Conservation (phyloP, 441 rosid species). For the Adansonia madagascariensis region DNA sequence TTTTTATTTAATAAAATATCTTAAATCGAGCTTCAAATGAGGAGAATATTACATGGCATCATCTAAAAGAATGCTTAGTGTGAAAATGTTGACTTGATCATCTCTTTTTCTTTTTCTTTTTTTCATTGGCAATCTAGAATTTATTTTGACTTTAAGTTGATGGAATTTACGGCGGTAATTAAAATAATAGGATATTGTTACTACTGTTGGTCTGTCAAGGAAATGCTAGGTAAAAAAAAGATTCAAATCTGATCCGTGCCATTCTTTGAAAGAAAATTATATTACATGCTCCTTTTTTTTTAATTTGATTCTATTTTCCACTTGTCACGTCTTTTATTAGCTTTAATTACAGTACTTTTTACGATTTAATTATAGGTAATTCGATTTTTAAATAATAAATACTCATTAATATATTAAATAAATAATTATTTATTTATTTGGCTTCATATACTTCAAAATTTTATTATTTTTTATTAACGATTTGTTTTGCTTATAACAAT, state of each 20-base stretch:
- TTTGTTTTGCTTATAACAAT: no score
- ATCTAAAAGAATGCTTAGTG: neutral
- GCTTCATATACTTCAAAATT: no score
- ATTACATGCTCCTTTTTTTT: neutral
- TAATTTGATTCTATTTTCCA: neutral
- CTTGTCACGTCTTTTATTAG: neutral
- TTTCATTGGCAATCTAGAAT: neutral
- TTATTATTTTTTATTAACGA: no score
- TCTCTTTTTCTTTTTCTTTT: neutral
- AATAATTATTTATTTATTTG: neutral
- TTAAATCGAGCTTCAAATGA: no score
- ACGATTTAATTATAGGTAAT: neutral
- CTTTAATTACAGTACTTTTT: neutral
- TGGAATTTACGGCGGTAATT: neutral
- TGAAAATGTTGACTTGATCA: constrained; percentile 1
- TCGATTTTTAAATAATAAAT: neutral
- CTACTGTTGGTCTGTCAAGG: neutral
- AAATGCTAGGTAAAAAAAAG: neutral
- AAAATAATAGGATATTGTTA: neutral
- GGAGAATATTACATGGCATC: neutral
- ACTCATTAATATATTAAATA: neutral
- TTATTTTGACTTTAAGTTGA: neutral
- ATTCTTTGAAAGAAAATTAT: no score
- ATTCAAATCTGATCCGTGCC: neutral
- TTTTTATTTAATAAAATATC: no score